Evolutionary conservation across 1,139 yeast species (phyloP).

Genomic region (Hyphopichia burtonii): DNA sequence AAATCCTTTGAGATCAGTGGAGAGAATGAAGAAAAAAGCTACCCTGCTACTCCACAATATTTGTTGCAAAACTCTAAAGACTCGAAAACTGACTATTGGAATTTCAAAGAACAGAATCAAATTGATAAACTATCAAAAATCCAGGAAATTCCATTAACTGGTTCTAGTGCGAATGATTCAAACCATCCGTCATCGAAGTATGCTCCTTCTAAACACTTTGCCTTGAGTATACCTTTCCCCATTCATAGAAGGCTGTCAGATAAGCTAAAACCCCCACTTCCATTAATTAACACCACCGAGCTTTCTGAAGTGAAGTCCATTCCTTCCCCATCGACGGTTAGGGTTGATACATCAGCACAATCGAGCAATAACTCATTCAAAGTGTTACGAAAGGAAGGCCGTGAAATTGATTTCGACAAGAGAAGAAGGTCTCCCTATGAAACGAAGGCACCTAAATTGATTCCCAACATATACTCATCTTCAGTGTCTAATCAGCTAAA

Average conservation of each 20-base stretch:
- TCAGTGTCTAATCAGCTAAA: constrained; percentile 33
- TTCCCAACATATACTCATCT: constrained; percentile 44
- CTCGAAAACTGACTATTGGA: constrained; percentile 56
- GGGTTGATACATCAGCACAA: background rate
- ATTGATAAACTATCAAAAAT: constrained; percentile 18
- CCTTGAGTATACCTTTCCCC: constrained; percentile 23
- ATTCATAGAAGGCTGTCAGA: constrained; percentile 12
- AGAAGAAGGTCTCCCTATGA: constrained; percentile 75
- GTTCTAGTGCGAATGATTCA: background rate
- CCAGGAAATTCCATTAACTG: background rate
- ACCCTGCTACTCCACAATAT: constrained; percentile 64
- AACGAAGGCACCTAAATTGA: constrained; percentile 40
- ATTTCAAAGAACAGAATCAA: constrained; percentile 49
- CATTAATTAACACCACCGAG: constrained; percentile 29
- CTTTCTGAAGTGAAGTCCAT: constrained; percentile 9
- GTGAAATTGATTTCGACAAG: constrained; percentile 81
- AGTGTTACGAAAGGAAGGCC: constrained; percentile 62
- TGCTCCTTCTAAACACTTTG: constrained; percentile 9
- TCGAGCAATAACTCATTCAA: constrained; percentile 47
- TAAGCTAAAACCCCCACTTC: constrained; percentile 19
- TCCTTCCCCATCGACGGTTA: constrained; percentile 6
- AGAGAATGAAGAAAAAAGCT: constrained; percentile 37
- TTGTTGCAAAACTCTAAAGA: constrained; percentile 38
- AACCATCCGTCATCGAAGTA: background rate
- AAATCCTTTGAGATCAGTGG: constrained; percentile 47